phyloP scores from a whole-genome alignment of 2,329 filamentous ascomycete species.

The Fusarium redolens region DNA sequence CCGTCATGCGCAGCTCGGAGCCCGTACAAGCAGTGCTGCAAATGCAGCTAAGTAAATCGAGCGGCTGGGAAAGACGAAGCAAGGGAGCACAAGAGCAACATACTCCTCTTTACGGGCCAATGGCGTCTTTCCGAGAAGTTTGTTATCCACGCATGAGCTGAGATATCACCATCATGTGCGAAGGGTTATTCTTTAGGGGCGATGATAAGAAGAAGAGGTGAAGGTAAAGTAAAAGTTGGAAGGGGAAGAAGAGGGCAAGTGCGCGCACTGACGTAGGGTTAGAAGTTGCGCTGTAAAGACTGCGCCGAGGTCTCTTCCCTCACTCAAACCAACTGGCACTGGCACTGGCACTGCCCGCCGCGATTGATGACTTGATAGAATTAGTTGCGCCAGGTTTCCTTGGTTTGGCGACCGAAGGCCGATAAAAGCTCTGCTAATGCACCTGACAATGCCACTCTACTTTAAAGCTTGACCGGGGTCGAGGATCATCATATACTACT shows the following conservation, averaged over 20 bases:
- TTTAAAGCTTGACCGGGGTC: slow-evolving; percentile 5
- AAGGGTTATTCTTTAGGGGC: slow-evolving; percentile 2
- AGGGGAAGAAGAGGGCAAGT: not conserved
- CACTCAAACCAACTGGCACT: slow-evolving; percentile 19
- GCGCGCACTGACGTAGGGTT: slow-evolving; percentile 24
- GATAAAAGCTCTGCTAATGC: slow-evolving; percentile 17
- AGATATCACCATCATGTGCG: slow-evolving; percentile 28
- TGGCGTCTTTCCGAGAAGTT: slow-evolving; percentile 30
- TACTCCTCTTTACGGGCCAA: slow-evolving; percentile 40
- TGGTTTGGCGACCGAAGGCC: slow-evolving; percentile 10
- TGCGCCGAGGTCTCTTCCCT: slow-evolving; percentile 4
- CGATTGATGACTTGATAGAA: slow-evolving; percentile 28
- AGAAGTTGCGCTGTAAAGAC: slow-evolving; percentile 7
- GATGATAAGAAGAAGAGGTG: slow-evolving; percentile 6
- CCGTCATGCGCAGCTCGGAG: slow-evolving; percentile 27
- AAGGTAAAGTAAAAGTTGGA: slow-evolving; percentile 7
- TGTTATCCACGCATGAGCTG: slow-evolving; percentile 20
- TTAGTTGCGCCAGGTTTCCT: slow-evolving; percentile 19
- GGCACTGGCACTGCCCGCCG: not conserved
- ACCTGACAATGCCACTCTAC: slow-evolving; percentile 9
- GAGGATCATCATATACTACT: not conserved
- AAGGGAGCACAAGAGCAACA: slow-evolving; percentile 34
- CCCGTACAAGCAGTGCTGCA: slow-evolving; percentile 12
- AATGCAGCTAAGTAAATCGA: slow-evolving; percentile 22
- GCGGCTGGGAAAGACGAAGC: slow-evolving; percentile 29